Evolutionary conservation across 1,284 basidiomycete species (phyloP).

Genomic region (Kalmanozyma brasiliensis): DNA sequence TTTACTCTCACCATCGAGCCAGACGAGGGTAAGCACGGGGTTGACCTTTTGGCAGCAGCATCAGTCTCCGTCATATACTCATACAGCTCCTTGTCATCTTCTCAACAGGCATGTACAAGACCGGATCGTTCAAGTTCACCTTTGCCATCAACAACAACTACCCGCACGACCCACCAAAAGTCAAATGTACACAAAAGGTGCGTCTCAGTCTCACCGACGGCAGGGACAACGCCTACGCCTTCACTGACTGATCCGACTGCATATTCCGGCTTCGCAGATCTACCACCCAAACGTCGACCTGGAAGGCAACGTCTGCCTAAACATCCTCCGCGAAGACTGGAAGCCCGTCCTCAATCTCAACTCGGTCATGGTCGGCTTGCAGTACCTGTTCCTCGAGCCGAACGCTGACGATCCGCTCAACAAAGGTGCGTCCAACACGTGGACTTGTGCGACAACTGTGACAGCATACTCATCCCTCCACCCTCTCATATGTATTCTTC

Average conservation of each 20-base stretch:
- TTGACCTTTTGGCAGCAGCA: too few relatives aligned
- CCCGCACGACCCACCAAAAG: constrained; percentile 98
- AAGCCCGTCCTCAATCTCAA: constrained; percentile 98
- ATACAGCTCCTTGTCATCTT: not conserved
- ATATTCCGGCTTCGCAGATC: constrained; percentile 74
- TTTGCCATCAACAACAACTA: constrained; percentile 97
- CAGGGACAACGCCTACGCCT: too few relatives aligned
- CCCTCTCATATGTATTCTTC: not conserved
- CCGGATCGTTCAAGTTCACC: constrained; percentile 90
- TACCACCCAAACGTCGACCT: constrained; percentile 99
- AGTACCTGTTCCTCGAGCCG: constrained; percentile 97
- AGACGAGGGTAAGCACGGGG: constrained; percentile 82
- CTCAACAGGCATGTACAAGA: constrained; percentile 91
- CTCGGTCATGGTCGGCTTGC: constrained; percentile 95
- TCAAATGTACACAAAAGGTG: constrained; percentile 95
- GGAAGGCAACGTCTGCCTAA: constrained; percentile 86
- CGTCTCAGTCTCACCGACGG: too few relatives aligned
- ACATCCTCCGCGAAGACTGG: constrained; percentile 99
- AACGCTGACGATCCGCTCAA: constrained; percentile 98
- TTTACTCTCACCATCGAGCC: constrained; percentile 94
- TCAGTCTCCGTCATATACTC: not conserved
- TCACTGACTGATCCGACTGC: not conserved
- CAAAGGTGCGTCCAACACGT: constrained; percentile 76
- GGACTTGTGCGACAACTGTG: not conserved
- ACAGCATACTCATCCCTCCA: not conserved